A percentile compares a stretch with the other conserved stretches of the same genome.
phyloP scores from a whole-genome alignment of 805 yeast species.

The Spathaspora hagerdaliae region DNA sequence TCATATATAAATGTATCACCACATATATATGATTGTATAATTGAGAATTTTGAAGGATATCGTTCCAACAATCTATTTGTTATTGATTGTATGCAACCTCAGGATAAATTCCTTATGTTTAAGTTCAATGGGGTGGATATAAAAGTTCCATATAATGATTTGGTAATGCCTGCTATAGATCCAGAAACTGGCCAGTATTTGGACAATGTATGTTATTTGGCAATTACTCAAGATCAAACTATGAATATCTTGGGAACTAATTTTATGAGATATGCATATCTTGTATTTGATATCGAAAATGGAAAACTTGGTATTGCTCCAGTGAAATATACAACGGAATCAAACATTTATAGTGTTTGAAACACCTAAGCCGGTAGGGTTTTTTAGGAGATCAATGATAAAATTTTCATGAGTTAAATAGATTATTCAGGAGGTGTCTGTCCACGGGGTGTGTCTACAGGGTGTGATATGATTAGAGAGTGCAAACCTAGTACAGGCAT shows the following conservation, averaged over 20 bases:
- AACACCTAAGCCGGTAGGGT: neutral
- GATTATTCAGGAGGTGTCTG: no score
- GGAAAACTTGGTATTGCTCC: constrained; percentile 53
- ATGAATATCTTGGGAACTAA: constrained; percentile 58
- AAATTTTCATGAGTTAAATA: no score
- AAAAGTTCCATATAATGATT: constrained; percentile 7
- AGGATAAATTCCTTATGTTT: constrained; percentile 21
- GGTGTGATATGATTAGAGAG: no score
- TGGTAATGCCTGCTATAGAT: constrained; percentile 1
- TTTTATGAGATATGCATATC: constrained; percentile 58
- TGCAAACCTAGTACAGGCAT: no score
- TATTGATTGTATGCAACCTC: constrained; percentile 31
- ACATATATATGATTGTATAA: neutral
- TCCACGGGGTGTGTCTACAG: no score
- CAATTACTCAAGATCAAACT: neutral
- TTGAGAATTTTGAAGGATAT: constrained; percentile 26
- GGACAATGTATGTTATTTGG: neutral
- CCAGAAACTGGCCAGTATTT: neutral
- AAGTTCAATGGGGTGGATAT: constrained; percentile 37
- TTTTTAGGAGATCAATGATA: no score
- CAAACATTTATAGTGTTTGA: constrained; percentile 9
- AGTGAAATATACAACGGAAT: constrained; percentile 31
- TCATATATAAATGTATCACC: neutral
- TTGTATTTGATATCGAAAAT: constrained; percentile 60
- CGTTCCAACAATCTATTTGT: constrained; percentile 35